A percentile compares a stretch with the other conserved stretches of the same genome.
phyloP scores from a whole-genome alignment of 1,284 basidiomycete genomes.

The Pseudozyma sp. region DNA sequence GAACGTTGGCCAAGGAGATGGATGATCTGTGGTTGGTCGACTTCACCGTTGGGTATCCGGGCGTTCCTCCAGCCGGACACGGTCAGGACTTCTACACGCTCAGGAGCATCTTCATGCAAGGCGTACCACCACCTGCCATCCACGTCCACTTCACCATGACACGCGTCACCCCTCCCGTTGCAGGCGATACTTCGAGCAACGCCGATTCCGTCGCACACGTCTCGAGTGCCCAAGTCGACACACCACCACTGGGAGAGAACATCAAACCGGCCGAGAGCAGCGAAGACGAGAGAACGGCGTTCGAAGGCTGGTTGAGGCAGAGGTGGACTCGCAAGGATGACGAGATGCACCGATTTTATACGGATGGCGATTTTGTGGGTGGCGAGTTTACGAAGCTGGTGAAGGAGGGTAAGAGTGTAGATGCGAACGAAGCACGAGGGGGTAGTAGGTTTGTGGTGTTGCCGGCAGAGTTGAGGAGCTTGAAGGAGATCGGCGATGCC shows the following conservation, averaged over 20 bases:
- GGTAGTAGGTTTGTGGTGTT: conserved; percentile 41
- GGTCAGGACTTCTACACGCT: conserved; percentile 89
- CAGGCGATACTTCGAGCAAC: conserved; percentile 22
- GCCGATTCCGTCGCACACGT: conserved; percentile 9
- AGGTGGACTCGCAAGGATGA: conserved; percentile 87
- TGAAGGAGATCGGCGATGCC: conserved; percentile 51
- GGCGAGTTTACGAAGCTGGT: conserved; percentile 34
- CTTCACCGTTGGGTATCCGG: conserved; percentile 85
- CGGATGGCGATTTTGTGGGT: conserved; percentile 63
- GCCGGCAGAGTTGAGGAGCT: conserved; percentile 42
- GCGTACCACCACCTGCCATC: conserved; percentile 83
- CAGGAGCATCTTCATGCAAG: conserved; percentile 83
- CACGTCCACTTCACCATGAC: conserved; percentile 75
- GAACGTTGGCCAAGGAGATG: conserved; percentile 81
- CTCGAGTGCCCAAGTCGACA: conserved; percentile 10
- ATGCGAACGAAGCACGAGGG: conserved; percentile 2
- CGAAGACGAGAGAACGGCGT: conserved; percentile 76
- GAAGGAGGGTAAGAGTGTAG: conserved; percentile 4
- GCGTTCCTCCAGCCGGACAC: conserved; percentile 73
- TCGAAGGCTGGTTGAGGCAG: conserved; percentile 84
- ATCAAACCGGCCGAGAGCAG: conserved; percentile 71
- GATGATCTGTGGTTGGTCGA: conserved; percentile 80
- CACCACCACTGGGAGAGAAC: conserved; percentile 35
- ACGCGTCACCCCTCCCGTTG: conserved; percentile 16
- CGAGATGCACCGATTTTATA: conserved; percentile 76